phyloP scores from a whole-genome alignment of 116 monocot species.

The Zostera marina region DNA sequence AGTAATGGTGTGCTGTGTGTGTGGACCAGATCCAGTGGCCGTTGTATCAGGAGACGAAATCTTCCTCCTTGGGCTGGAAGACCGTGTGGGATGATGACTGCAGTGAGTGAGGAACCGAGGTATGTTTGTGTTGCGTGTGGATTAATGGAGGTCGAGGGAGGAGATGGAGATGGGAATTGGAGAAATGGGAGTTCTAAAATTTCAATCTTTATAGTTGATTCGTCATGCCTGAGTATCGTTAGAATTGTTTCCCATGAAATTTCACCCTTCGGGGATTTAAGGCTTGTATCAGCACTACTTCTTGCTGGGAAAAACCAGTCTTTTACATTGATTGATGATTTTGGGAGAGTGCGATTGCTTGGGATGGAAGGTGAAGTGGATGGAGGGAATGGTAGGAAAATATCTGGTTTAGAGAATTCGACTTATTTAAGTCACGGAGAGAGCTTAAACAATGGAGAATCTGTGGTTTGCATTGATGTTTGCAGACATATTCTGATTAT shows the following conservation, averaged over 20 bases:
- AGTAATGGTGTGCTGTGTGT: conserved; percentile 56
- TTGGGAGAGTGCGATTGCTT: conserved; percentile 31
- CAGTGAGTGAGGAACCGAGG: conserved; percentile 18
- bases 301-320: conserved; percentile 6
- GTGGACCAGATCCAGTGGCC: conserved; percentile 36
- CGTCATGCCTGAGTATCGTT: conserved; percentile 28
- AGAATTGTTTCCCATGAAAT: conserved; percentile 34
- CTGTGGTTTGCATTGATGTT: conserved; percentile 15
- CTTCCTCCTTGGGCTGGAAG: conserved; percentile 52
- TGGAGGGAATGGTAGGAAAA: conserved; percentile 8
- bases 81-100: conserved; percentile 17
- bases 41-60: conserved; percentile 41
- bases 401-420: not conserved
- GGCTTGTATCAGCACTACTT: conserved; percentile 17
- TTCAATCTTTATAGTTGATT: conserved; percentile 51
- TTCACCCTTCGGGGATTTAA: conserved; percentile 20
- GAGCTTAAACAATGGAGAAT: conserved; percentile 6
- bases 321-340: conserved; percentile 33
- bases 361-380: conserved; percentile 20
- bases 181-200: conserved; percentile 8
- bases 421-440: conserved; percentile 12
- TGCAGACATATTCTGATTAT: conserved; percentile 37
- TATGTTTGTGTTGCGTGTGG: conserved; percentile 34
- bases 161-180: not conserved
- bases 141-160: not conserved